A percentile compares a stretch with the other conserved stretches of the same genome.
phyloP scores from a whole-genome alignment of 208 protist genomes.

The Leishmania aethiopica region DNA sequence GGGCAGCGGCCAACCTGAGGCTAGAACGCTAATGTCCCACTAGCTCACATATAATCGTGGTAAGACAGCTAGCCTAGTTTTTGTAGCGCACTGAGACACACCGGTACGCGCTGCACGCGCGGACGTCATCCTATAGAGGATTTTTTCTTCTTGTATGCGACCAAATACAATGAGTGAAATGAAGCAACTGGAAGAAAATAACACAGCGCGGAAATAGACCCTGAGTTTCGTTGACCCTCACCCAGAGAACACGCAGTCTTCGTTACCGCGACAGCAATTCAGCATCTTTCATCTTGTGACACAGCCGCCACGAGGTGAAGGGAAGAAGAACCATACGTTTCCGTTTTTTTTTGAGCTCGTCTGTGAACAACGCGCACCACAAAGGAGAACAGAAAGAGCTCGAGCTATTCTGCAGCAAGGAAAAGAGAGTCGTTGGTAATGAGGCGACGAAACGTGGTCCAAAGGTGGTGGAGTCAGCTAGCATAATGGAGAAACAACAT shows the following conservation, averaged over 20 bases:
- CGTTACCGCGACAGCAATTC: not conserved
- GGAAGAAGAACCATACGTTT: not conserved
- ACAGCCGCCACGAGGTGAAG: not conserved
- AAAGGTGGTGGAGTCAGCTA: not conserved
- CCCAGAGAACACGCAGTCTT: not conserved
- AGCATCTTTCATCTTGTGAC: not conserved
- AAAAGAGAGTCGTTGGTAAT: not conserved
- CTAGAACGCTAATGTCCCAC: not conserved
- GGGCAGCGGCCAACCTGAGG: not conserved
- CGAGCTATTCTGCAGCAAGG: not conserved
- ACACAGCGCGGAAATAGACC: not conserved
- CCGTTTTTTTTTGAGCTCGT: not conserved
- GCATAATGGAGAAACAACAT: not conserved
- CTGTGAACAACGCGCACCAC: not conserved
- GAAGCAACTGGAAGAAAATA: not conserved
- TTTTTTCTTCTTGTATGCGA: not conserved
- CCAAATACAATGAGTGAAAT: slow-evolving; percentile 1
- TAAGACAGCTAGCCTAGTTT: not conserved
- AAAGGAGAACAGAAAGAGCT: not conserved
- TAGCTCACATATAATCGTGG: not conserved
- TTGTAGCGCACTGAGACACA: not conserved
- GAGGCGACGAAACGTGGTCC: not conserved
- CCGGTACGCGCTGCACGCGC: not conserved
- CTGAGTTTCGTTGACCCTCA: not conserved
- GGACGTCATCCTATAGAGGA: not conserved